These are phyloP conservation scores for Pseudohalonectria lignicola DNA, from an alignment of 2,329 filamentous ascomycete genomes.

Conservation along the genomic window DNA sequence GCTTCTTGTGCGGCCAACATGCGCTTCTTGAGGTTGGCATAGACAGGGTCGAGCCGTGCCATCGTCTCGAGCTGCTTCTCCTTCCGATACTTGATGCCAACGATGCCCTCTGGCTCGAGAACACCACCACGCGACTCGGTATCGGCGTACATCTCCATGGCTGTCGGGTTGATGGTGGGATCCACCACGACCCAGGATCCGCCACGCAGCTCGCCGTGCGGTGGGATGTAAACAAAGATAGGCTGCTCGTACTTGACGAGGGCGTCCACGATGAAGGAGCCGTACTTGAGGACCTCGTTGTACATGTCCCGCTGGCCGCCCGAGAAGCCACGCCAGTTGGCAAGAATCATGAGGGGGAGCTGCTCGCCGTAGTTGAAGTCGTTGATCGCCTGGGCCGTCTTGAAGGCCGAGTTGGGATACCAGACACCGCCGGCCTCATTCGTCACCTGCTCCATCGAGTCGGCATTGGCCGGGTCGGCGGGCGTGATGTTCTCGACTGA, in stretches of 20 bases:
- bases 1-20: slow-evolving; percentile 31
- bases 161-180: slow-evolving; percentile 90
- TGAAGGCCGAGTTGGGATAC: slow-evolving; percentile 99
- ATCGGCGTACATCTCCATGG: slow-evolving; percentile 99
- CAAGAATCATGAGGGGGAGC: slow-evolving; percentile 95
- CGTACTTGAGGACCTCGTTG: slow-evolving; percentile 99
- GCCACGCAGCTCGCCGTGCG: slow-evolving; percentile 91
- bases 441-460: slow-evolving; percentile 90
- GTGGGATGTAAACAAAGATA: slow-evolving; percentile 97
- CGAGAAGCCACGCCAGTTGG: slow-evolving; percentile 99
- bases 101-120: slow-evolving; percentile 93
- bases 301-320: slow-evolving; percentile 99
- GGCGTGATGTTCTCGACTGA: slow-evolving; percentile 95
- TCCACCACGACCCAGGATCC: slow-evolving; percentile 99
- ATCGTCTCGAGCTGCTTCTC: slow-evolving; percentile 97
- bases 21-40: slow-evolving; percentile 74
- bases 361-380: slow-evolving; percentile 99
- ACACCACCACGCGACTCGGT: slow-evolving; percentile 92
- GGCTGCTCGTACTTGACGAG: slow-evolving; percentile 98
- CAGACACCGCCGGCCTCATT: slow-evolving; percentile 97
- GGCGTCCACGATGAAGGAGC: slow-evolving; percentile 96
- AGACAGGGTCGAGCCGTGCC: slow-evolving; percentile 80
- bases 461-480: slow-evolving; percentile 93
- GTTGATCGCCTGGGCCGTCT: slow-evolving; percentile 96
- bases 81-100: slow-evolving; percentile 96